Conservation (phyloP, 2,329 filamentous ascomycete genomes). For the Colletotrichum orchidophilum region DNA sequence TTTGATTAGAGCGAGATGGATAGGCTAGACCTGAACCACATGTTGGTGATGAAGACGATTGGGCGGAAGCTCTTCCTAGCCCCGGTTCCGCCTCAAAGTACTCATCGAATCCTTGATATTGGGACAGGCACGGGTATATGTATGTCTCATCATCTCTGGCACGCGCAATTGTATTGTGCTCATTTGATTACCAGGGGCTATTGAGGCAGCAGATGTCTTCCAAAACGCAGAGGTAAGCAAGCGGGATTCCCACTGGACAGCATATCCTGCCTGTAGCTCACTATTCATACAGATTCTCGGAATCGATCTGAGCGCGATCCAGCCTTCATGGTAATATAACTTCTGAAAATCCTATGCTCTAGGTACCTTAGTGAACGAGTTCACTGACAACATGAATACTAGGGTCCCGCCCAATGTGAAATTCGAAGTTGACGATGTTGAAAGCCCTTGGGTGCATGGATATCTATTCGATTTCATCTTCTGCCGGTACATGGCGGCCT, state of each 20-base stretch:
- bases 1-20: too few relatives aligned
- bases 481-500: constrained; percentile 62
- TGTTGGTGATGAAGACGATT: background rate
- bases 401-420: constrained; percentile 64
- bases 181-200: too few relatives aligned
- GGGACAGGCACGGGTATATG: constrained; percentile 72
- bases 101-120: constrained; percentile 59
- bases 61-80: background rate
- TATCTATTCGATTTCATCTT: constrained; percentile 70
- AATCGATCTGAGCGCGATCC: constrained; percentile 13
- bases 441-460: constrained; percentile 62
- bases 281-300: constrained; percentile 15
- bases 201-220: constrained; percentile 28
- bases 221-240: constrained; percentile 9
- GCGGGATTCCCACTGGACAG: too few relatives aligned
- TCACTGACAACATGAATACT: background rate
- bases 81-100: background rate
- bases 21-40: constrained; percentile 5
- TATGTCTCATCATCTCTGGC: too few relatives aligned
- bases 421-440: constrained; percentile 66
- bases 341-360: too few relatives aligned
- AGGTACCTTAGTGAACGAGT: too few relatives aligned
- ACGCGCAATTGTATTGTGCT: background rate
- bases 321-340: constrained; percentile 8
- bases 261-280: too few relatives aligned